Evolutionary conservation across 148 eudicot species (phyloP).

Genomic region (Euryodendron excelsum): DNA sequence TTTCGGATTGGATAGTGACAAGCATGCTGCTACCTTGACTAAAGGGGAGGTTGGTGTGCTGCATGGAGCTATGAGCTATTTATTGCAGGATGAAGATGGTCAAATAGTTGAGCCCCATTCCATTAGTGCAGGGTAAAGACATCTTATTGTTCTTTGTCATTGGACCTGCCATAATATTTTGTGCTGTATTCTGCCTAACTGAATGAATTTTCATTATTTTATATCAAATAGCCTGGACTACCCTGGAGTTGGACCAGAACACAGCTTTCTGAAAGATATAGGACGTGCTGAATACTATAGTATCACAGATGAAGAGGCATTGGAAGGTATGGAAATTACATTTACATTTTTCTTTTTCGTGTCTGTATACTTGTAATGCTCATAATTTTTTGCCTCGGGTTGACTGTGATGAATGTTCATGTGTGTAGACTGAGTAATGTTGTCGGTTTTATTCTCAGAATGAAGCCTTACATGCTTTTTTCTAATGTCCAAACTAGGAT

Average conservation of each 20-base stretch:
- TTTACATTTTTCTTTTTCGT: neutral
- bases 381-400: neutral
- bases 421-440: neutral
- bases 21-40: slow-evolving; percentile 86
- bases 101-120: slow-evolving; percentile 96
- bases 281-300: slow-evolving; percentile 97
- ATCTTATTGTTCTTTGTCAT: neutral
- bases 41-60: slow-evolving; percentile 95
- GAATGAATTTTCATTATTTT: neutral
- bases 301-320: slow-evolving; percentile 84
- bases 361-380: neutral
- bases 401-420: neutral
- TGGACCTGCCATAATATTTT: neutral
- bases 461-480: no score
- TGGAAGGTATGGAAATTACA: slow-evolving; percentile 64
- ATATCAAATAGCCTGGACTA: slow-evolving; percentile 63
- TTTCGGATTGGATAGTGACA: slow-evolving; percentile 69
- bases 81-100: slow-evolving; percentile 98
- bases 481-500: no score
- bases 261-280: slow-evolving; percentile 85
- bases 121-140: slow-evolving; percentile 91
- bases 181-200: neutral
- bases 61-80: slow-evolving; percentile 98
- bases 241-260: slow-evolving; percentile 99
- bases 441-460: no score